Base-by-base conservation (phyloP, 164 flowering plant genomes). In the Chimonanthus praecox region DNA sequence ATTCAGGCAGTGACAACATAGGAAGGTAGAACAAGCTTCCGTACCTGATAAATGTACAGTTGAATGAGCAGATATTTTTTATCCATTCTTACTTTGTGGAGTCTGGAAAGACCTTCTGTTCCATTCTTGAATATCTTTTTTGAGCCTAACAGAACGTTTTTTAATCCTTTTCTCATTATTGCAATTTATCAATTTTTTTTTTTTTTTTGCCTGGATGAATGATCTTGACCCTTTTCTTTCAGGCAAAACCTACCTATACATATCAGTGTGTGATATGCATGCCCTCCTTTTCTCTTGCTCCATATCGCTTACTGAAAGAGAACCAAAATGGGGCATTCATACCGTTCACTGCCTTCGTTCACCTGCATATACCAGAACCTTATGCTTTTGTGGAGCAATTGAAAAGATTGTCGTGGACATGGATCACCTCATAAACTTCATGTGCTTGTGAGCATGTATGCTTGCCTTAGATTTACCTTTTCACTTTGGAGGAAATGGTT, bases 1-100 rank as follows among this genome's bases (percentile, higher is more conserved):
- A 91, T 76, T 86, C 92, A 4, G 73, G 89, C 83, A 86, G 90
- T 10, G 79, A 85, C 81, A 82, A 82, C 73, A 68, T 81, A 66
- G 88, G 90, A 72, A 64, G 78, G 81, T 84, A 84, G 86, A 64
- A 69, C 21, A 13, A 67, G 49, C 73, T 74, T 68, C 44, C 58
- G 61, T 44, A 13, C 58, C 78, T 75, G 73, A 67, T 68, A 76
- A 82, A 74, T 87, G 92, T 87, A 87, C 82, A 85, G 87, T 81
- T 74, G 77, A 64, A 72, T 72, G 70, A 77, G 75, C 66, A 71
- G 64, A 65, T 68, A 18, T 79, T 77, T 80, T 67, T 44, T 74
- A 78, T 60, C 49, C 45, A 69, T 51, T 76, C 78, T 72, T 76
- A 77, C 74, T 64, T 76, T 72, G 54, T 54, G 62, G 48, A 64